Base-by-base conservation (phyloP, 2,329 filamentous ascomycete species). In the Phialophora macrospora region DNA sequence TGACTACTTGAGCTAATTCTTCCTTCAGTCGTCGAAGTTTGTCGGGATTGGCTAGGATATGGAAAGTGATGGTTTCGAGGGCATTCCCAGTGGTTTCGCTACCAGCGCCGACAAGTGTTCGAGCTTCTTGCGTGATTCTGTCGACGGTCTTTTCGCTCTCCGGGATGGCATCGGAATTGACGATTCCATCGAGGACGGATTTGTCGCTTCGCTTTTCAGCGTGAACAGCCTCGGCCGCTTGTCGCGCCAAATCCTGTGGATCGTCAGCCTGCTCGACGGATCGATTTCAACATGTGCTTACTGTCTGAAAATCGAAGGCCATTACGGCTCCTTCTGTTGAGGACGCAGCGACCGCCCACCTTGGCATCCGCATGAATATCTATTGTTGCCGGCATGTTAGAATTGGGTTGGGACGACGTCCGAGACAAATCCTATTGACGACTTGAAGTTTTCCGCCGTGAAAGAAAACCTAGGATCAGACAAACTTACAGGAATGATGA, bases 141-240 rank as follows among this genome's bases (percentile, higher is more conserved):
- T 66, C 67, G 32, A 72, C 68, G 1, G 73, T 71, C 63, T 77
- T 77, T 60, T 77, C 75, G 22, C 63, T 65, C 17, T 72, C 71
- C 11, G 75, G 75, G 5, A 78, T 72, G 34, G 64, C 67, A 41
- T 74, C 70, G 17, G 69, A 71, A 55, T 71, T 68, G 55, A 67
- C 48, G 30, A 72, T 71, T 17, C 69, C 69, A 30, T 68, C 65
- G 26, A 71, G 66, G 2, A 72, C 69, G 51, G 58, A 75, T 64
- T 55, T 74, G 69, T 60, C 68, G 49, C 38, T 71, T 65, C 26
- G 63, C 52, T 66, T 73, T 65, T 61, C 65, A 11, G 55, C 62
- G 32, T 66, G 60, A 3, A 67, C 64, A n/a, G 62, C 63, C 5
- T 38, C 55, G 12, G 32, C 64, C 12, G 64, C 67, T 57, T 67